A percentile compares a stretch with the other conserved stretches of the same genome.
Conservation (phyloP, 352 stramenopile species). For the Thalassiosira hispida region DNA sequence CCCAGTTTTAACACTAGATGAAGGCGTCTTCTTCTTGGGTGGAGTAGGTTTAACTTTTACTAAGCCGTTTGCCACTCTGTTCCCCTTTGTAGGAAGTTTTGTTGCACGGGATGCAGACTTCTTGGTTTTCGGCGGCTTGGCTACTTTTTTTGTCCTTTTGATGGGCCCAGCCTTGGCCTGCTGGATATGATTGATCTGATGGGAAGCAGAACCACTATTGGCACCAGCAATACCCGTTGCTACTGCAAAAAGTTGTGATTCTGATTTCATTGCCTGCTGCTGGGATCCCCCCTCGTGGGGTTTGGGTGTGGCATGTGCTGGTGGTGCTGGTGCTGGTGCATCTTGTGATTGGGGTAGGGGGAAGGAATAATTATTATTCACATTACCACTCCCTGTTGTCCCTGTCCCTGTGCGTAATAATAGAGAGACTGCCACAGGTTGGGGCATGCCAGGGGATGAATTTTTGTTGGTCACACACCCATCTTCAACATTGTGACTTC, state of each 20-base stretch:
- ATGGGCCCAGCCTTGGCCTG: not conserved
- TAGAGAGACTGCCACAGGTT: slow-evolving; percentile 16
- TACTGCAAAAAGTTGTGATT: not conserved
- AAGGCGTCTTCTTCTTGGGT: not conserved
- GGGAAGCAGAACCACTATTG: not conserved
- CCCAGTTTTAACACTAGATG: no score
- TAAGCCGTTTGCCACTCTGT: not conserved
- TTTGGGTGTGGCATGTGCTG: not conserved
- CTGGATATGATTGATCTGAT: not conserved
- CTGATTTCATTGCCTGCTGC: not conserved
- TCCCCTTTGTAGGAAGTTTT: slow-evolving; percentile 6
- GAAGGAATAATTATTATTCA: no score
- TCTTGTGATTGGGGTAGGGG: not conserved
- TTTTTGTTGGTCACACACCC: not conserved
- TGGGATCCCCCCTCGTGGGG: not conserved
- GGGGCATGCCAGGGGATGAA: not conserved
- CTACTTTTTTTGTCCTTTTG: slow-evolving; percentile 29
- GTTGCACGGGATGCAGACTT: slow-evolving; percentile 8
- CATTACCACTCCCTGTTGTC: no score
- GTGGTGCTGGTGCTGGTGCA: not conserved
- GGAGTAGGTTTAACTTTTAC: not conserved
- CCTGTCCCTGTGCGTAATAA: not conserved
- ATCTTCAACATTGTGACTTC: no score
- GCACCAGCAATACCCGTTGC: not conserved
- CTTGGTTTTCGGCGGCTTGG: slow-evolving; percentile 32